Conservation (phyloP, 192 early-diverging fungal genomes). For the Rhizophagus sp. region DNA sequence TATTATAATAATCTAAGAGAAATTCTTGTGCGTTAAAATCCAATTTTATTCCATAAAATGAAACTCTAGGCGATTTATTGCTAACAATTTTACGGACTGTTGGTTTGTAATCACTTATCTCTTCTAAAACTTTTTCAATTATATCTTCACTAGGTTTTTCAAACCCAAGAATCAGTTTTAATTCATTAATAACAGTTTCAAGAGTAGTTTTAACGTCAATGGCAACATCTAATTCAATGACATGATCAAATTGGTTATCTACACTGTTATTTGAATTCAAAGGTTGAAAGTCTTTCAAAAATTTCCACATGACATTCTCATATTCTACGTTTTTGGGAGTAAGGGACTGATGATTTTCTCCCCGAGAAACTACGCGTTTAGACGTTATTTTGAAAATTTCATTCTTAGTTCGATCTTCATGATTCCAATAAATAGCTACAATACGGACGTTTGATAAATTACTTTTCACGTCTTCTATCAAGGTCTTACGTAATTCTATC, state of each 20-base stretch:
- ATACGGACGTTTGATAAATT: slow-evolving; percentile 64
- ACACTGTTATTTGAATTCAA: slow-evolving; percentile 51
- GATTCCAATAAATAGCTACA: slow-evolving; percentile 75
- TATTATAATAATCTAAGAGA: slow-evolving; percentile 29
- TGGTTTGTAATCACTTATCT: slow-evolving; percentile 46
- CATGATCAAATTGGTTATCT: slow-evolving; percentile 55
- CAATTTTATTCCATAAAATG: slow-evolving; percentile 34
- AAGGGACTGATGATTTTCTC: slow-evolving; percentile 81
- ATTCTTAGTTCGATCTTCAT: slow-evolving; percentile 49
- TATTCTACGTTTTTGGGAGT: slow-evolving; percentile 65
- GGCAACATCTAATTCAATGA: slow-evolving; percentile 58
- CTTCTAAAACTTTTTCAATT: slow-evolving; percentile 55
- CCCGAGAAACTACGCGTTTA: slow-evolving; percentile 62
- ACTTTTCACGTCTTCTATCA: slow-evolving; percentile 51
- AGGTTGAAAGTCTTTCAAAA: slow-evolving; percentile 53
- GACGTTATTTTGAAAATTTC: slow-evolving; percentile 54
- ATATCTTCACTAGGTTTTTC: slow-evolving; percentile 38
- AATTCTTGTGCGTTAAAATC: slow-evolving; percentile 27
- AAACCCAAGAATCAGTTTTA: slow-evolving; percentile 37
- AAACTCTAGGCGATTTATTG: slow-evolving; percentile 27
- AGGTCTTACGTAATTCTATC: slow-evolving; percentile 46
- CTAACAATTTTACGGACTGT: slow-evolving; percentile 39
- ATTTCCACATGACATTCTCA: slow-evolving; percentile 56
- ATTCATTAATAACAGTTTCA: slow-evolving; percentile 41
- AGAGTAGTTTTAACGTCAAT: slow-evolving; percentile 51